phyloP scores from a whole-genome alignment of 768 basidiomycete genomes.

The Podaxis sp. region DNA sequence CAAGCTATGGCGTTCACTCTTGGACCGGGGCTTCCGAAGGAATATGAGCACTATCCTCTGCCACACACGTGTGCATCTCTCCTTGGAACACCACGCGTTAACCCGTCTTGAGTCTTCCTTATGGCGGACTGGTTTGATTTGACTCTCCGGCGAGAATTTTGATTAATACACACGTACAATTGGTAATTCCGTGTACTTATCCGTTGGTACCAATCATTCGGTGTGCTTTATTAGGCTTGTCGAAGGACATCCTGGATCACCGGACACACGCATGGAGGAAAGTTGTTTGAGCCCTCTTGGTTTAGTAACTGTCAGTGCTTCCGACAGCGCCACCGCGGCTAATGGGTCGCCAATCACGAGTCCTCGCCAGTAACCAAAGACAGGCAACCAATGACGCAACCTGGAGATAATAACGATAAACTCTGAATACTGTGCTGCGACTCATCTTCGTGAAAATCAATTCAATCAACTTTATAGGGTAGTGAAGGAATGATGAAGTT shows the following conservation, averaged over 20 bases:
- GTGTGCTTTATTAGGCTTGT: neutral
- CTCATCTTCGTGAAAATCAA: neutral
- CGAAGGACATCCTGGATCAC: neutral
- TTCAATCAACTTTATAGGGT: neutral
- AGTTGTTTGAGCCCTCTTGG: neutral
- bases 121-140: neutral
- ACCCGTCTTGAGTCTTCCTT: neutral
- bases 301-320: neutral
- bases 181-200: neutral
- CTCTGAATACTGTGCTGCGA: neutral
- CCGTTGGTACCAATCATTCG: neutral
- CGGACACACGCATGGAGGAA: neutral
- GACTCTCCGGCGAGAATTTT: neutral
- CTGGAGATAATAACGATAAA: neutral
- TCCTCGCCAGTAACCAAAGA: conserved; percentile 1
- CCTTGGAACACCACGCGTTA: neutral
- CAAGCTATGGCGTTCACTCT: neutral
- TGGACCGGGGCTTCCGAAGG: neutral
- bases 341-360: conserved; percentile 1
- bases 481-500: neutral
- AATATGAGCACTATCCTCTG: neutral
- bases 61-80: neutral
- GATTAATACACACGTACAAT: neutral
- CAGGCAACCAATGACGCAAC: neutral
- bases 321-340: conserved; percentile 1